Evolutionary conservation across 2,329 filamentous ascomycete genomes (phyloP), one percentile per base, ranked within the genome.

Genomic region (Botrytis paeoniae): DNA sequence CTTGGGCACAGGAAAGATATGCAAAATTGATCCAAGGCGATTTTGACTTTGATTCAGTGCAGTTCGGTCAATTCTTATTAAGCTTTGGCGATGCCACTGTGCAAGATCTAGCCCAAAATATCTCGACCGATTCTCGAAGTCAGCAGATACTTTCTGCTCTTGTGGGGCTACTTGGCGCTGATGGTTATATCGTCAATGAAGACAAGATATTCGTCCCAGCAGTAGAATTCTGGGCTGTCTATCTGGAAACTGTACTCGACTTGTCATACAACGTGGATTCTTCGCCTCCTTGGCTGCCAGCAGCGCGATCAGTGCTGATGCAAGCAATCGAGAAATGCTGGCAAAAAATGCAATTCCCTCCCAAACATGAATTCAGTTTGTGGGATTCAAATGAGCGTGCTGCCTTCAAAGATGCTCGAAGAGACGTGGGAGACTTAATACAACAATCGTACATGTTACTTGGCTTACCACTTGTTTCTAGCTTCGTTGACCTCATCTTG

Each of bases 141-240:
- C 84, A 86, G 71, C 83, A 83, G 43, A 84, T 92, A 68, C 81
- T 93, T 22, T 82, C 83, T 4, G 87, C 85, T 48, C 84, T 93
- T n/a, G 89, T 87, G 74, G 88, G 89, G 6, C 85, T 96, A 8
- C 84, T 95, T 37, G 86, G 86, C 32, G 87, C 89, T 20, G 85
- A 89, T 20, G 92, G 93, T 2, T 87, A 89, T 77, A 88, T 92
- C 1, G 89, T 91, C 1, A 87, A 87, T 6, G 92, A 95, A 72
- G 92, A 96, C 78, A 90, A 89, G 75, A 89, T 94, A 18, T 94
- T 93, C 72, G 88, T 92, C 0, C 88, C 79, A 9, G 89, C 91
- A 1, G 85, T 95, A 22, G 93, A 96, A 78, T 95, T 96, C 80
- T 96, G 93, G 93, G 91, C 89, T 29, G 90, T 89, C 1, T 94